Conservation (phyloP, 1,284 basidiomycete species). For the Porogramme epimiltina region DNA sequence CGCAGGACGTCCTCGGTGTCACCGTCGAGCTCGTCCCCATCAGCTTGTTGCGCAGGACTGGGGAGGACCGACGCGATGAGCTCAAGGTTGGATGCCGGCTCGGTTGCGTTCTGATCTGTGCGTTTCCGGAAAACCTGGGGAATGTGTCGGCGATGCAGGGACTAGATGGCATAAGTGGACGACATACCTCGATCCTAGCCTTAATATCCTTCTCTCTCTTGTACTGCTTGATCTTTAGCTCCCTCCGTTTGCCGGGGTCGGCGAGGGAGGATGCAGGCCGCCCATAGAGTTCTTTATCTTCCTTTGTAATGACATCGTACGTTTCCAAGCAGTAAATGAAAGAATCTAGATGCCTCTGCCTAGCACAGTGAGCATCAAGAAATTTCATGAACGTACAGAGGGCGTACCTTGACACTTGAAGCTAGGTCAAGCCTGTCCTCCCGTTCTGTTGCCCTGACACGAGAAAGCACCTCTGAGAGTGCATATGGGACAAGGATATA, state of each 20-base stretch:
- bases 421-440: slow-evolving; percentile 52
- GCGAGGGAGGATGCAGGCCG: slow-evolving; percentile 47
- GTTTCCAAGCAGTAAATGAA: slow-evolving; percentile 65
- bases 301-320: slow-evolving; percentile 70
- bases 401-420: slow-evolving; percentile 18
- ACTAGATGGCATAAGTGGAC: not conserved
- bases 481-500: slow-evolving; percentile 83
- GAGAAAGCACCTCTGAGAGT: slow-evolving; percentile 71
- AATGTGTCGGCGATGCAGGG: not conserved
- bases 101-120: slow-evolving; percentile 39
- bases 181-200: slow-evolving; percentile 63
- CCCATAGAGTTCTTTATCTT: slow-evolving; percentile 58
- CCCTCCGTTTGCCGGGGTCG: slow-evolving; percentile 73
- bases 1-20: slow-evolving; percentile 69
- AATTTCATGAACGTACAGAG: not conserved
- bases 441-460: slow-evolving; percentile 59
- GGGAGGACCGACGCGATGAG: slow-evolving; percentile 66
- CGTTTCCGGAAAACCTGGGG: slow-evolving; percentile 56
- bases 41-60: slow-evolving; percentile 30
- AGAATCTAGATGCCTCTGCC: slow-evolving; percentile 55
- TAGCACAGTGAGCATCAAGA: not conserved
- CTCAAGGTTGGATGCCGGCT: slow-evolving; percentile 52
- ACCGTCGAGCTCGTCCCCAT: slow-evolving; percentile 53
- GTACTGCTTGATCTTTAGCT: slow-evolving; percentile 88
- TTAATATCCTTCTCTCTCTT: slow-evolving; percentile 82